These are phyloP conservation scores for Suhomyces atakaporum DNA, from an alignment of 1,139 yeast genomes.

Conservation along the genomic window DNA sequence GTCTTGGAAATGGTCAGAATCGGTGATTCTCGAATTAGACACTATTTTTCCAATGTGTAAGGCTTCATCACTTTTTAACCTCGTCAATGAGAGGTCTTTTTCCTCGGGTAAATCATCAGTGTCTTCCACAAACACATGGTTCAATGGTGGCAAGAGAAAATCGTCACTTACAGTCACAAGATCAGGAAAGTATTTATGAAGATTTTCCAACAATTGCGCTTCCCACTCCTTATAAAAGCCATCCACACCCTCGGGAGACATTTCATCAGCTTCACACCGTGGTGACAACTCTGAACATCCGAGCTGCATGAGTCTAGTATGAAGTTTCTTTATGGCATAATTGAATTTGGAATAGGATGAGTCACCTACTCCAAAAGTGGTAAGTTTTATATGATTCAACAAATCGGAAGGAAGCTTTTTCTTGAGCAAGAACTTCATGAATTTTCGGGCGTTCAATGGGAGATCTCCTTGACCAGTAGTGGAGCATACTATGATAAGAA, in stretches of 20 bases:
- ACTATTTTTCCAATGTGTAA: constrained; percentile 43
- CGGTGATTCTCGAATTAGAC: constrained; percentile 62
- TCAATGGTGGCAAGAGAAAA: constrained; percentile 47
- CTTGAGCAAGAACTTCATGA: constrained; percentile 74
- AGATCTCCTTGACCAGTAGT: constrained; percentile 97
- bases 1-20: constrained; percentile 81
- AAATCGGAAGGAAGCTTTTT: constrained; percentile 66
- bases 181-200: constrained; percentile 42
- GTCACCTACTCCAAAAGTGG: constrained; percentile 93
- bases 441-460: constrained; percentile 71
- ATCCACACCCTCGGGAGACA: constrained; percentile 76
- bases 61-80: constrained; percentile 6
- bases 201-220: constrained; percentile 44
- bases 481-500: constrained; percentile 71
- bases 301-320: constrained; percentile 71
- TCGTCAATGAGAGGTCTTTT: constrained; percentile 5
- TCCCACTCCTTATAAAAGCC: constrained; percentile 80
- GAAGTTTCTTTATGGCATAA: constrained; percentile 81
- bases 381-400: constrained; percentile 60
- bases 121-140: constrained; percentile 21
- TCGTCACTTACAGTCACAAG: constrained; percentile 38
- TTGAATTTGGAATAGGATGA: constrained; percentile 87
- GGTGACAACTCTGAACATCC: constrained; percentile 75
- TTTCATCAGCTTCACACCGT: constrained; percentile 90
- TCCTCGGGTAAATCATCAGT: constrained; percentile 1